A percentile compares a stretch with the other conserved stretches of the same genome.
Conservation (phyloP, 768 basidiomycete species). For the Lentinula raphanica region DNA sequence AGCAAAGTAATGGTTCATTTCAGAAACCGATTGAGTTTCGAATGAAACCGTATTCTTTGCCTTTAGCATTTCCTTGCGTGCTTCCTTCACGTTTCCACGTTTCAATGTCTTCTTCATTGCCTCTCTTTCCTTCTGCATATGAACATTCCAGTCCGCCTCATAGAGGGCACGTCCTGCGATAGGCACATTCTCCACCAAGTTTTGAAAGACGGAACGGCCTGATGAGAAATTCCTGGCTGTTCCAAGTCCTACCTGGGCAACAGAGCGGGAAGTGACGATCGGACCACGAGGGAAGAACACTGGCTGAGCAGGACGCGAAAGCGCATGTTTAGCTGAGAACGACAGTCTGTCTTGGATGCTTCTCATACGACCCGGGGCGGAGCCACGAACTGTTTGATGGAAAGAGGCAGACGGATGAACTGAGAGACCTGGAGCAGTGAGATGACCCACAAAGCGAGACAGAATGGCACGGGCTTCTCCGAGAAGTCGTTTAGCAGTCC, state of each 20-base stretch:
- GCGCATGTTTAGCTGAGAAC: constrained; percentile 45
- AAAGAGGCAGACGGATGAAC: constrained; percentile 24
- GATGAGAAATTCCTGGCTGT: constrained; percentile 72
- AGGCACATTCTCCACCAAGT: constrained; percentile 75
- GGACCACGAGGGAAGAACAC: constrained; percentile 58
- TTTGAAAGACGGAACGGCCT: constrained; percentile 71
- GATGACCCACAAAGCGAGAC: constrained; percentile 48
- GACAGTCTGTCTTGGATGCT: constrained; percentile 55
- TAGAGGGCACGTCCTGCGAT: constrained; percentile 69
- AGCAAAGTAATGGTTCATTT: constrained; percentile 62
- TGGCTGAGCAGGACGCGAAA: constrained; percentile 39
- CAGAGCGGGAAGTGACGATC: constrained; percentile 36
- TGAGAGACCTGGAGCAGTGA: constrained; percentile 50
- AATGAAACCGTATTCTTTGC: constrained; percentile 10
- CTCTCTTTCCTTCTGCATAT: constrained; percentile 40
- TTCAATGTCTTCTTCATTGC: constrained; percentile 23
- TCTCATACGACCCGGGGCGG: constrained; percentile 28
- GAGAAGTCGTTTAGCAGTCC: constrained; percentile 41
- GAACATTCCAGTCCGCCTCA: constrained; percentile 67
- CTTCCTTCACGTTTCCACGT: constrained; percentile 20
- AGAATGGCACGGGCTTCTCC: constrained; percentile 51
- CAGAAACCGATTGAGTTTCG: constrained; percentile 14
- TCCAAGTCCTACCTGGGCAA: constrained; percentile 71
- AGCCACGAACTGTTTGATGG: constrained; percentile 21
- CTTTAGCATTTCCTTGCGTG: constrained; percentile 31